Evolutionary conservation across 1,284 basidiomycete genomes (phyloP).

Genomic region (Apiotrichum gracile): DNA sequence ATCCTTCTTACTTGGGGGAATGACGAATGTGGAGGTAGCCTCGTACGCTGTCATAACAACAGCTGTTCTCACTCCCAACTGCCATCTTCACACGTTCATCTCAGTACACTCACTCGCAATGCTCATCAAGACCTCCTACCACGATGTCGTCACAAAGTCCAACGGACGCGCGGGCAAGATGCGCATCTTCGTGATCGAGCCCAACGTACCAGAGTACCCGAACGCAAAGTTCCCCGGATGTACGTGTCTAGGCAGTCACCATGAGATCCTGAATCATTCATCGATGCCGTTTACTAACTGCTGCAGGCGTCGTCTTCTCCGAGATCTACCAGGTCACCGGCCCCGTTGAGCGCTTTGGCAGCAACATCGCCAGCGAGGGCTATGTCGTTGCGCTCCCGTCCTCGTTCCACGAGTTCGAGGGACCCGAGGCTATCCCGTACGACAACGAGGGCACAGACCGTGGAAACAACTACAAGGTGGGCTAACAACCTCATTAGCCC

Average conservation of each 20-base stretch:
- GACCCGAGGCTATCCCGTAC: slow-evolving; percentile 77
- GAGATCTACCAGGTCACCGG: slow-evolving; percentile 51
- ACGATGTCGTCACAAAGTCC: slow-evolving; percentile 67
- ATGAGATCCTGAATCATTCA: no score
- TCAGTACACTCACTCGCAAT: slow-evolving; percentile 46
- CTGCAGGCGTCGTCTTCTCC: slow-evolving; percentile 40
- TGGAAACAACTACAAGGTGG: slow-evolving; percentile 81
- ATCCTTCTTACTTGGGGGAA: not conserved
- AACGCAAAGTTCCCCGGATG: slow-evolving; percentile 48
- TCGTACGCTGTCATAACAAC: not conserved
- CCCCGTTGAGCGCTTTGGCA: slow-evolving; percentile 58
- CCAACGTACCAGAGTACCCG: slow-evolving; percentile 45
- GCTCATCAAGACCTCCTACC: slow-evolving; percentile 71
- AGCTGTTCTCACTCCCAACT: not conserved
- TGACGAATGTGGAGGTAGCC: not conserved
- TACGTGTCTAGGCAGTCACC: slow-evolving; percentile 8
- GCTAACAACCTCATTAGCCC: slow-evolving; percentile 6
- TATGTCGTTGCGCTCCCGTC: slow-evolving; percentile 43
- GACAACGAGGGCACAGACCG: slow-evolving; percentile 82
- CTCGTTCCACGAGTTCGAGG: slow-evolving; percentile 80
- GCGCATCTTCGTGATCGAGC: slow-evolving; percentile 54
- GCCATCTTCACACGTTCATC: not conserved
- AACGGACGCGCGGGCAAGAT: slow-evolving; percentile 59
- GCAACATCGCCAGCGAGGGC: slow-evolving; percentile 82
- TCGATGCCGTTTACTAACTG: no score